These are phyloP conservation scores for Pichia sp. DNA, from an alignment of 1,139 yeast genomes.

Conservation along the genomic window DNA sequence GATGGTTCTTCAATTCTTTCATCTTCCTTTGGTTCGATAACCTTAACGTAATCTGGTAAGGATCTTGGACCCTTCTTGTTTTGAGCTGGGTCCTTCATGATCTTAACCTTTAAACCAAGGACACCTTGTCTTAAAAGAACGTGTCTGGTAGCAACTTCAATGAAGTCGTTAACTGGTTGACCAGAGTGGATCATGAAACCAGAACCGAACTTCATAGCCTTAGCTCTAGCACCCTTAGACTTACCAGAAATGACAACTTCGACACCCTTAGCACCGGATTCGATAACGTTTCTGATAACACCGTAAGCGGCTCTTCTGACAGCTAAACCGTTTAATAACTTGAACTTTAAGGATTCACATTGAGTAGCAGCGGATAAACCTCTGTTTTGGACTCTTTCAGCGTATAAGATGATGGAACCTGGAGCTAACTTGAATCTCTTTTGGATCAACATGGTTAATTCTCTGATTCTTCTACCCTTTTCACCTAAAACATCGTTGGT, in stretches of 20 bases:
- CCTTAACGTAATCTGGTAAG: conserved; percentile 95
- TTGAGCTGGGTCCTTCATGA: conserved; percentile 98
- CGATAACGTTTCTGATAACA: conserved; percentile 99
- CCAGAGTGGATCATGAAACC: conserved; percentile 99
- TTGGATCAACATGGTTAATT: conserved; percentile 95
- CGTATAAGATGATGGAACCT: conserved; percentile 93
- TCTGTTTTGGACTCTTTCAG: conserved; percentile 99
- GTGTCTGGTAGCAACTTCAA: conserved; percentile 99
- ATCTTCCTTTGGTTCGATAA: conserved; percentile 97
- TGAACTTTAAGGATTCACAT: conserved; percentile 99
- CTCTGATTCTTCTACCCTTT: conserved; percentile 99
- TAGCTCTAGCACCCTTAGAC: conserved; percentile 99
- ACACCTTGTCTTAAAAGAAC: conserved; percentile 99
- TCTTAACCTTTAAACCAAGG: conserved; percentile 98
- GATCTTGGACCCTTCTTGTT: conserved; percentile 87
- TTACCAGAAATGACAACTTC: conserved; percentile 99
- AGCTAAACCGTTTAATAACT: conserved; percentile 98
- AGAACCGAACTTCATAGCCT: conserved; percentile 99
- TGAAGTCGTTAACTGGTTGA: conserved; percentile 99
- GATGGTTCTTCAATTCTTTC: conserved; percentile 83
- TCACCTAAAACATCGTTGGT: conserved; percentile 99
- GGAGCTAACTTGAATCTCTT: conserved; percentile 98
- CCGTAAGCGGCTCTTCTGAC: conserved; percentile 99
- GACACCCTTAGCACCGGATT: conserved; percentile 99
- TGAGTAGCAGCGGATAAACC: conserved; percentile 99